Conservation (phyloP, 768 basidiomycete genomes). For the Russula dissimulans region DNA sequence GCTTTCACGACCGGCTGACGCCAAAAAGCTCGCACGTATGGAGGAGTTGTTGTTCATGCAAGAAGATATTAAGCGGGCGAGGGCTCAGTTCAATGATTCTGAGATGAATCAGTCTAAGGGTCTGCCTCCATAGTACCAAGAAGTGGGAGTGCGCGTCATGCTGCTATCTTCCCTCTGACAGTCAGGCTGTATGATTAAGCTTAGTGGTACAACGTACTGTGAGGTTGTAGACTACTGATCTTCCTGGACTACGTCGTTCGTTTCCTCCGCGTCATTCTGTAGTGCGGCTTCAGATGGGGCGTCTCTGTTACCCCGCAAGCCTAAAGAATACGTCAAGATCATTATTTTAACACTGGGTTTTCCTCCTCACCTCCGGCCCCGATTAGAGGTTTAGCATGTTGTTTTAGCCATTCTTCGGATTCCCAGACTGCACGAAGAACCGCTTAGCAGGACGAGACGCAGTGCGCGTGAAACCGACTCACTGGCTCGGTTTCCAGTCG, state of each 20-base stretch:
- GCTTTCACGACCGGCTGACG: slow-evolving; percentile 76
- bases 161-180: not conserved
- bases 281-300: slow-evolving; percentile 17
- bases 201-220: not conserved
- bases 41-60: slow-evolving; percentile 91
- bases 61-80: slow-evolving; percentile 85
- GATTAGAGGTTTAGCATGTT: slow-evolving; percentile 69
- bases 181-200: not conserved
- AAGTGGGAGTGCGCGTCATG: slow-evolving; percentile 7
- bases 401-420: slow-evolving; percentile 85
- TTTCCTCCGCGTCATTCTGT: slow-evolving; percentile 26
- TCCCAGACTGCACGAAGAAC: slow-evolving; percentile 70
- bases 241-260: slow-evolving; percentile 32
- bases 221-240: slow-evolving; percentile 47
- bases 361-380: slow-evolving; percentile 57
- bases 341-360: not conserved
- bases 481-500: slow-evolving; percentile 68
- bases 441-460: not conserved
- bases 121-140: slow-evolving; percentile 28
- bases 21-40: slow-evolving; percentile 86
- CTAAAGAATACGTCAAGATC: not conserved
- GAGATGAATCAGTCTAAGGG: slow-evolving; percentile 41
- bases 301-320: slow-evolving; percentile 43
- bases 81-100: slow-evolving; percentile 62
- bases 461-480: slow-evolving; percentile 25